Evolutionary conservation across 176 grass and related monocot species (phyloP).

Genomic region (Ensete glaucum): DNA sequence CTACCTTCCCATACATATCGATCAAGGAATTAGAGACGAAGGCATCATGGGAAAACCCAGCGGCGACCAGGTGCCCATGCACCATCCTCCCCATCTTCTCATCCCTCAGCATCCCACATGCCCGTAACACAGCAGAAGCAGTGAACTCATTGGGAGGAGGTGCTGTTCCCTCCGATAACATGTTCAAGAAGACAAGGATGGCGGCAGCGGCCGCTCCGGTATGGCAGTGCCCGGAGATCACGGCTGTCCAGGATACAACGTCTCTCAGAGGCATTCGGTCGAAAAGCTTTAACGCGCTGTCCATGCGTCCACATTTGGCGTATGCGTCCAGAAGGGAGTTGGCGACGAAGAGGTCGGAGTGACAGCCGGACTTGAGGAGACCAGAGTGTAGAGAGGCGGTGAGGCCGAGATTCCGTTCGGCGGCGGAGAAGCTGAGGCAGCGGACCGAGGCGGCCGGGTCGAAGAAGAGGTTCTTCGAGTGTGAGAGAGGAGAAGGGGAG

Average conservation of each 20-base stretch:
- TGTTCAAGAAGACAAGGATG: constrained; percentile 37
- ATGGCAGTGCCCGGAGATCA: constrained; percentile 45
- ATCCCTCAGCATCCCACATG: constrained; percentile 40
- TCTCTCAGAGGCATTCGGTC: constrained; percentile 51
- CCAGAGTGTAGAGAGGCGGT: constrained; percentile 27
- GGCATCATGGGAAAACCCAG: constrained; percentile 36
- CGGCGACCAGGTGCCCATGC: constrained; percentile 46
- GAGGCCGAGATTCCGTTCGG: constrained; percentile 16
- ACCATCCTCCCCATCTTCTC: constrained; percentile 40
- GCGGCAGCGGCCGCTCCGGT: constrained; percentile 34
- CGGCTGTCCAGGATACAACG: constrained; percentile 45
- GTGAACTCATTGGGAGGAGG: constrained; percentile 56
- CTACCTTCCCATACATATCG: constrained; percentile 56
- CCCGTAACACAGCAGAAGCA: constrained; percentile 40
- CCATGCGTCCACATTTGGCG: constrained; percentile 30
- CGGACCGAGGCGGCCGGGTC: constrained; percentile 19
- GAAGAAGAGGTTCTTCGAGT: background rate
- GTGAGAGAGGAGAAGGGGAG: background rate
- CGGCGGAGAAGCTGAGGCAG: constrained; percentile 36
- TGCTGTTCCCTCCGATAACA: constrained; percentile 21
- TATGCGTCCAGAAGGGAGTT: constrained; percentile 21
- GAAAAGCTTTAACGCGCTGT: constrained; percentile 38
- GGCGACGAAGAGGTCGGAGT: constrained; percentile 12
- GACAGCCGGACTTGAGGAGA: constrained; percentile 26
- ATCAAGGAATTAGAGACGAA: constrained; percentile 49